Conservation (phyloP, 805 yeast genomes). For the Scheffersomyces stipitis region DNA sequence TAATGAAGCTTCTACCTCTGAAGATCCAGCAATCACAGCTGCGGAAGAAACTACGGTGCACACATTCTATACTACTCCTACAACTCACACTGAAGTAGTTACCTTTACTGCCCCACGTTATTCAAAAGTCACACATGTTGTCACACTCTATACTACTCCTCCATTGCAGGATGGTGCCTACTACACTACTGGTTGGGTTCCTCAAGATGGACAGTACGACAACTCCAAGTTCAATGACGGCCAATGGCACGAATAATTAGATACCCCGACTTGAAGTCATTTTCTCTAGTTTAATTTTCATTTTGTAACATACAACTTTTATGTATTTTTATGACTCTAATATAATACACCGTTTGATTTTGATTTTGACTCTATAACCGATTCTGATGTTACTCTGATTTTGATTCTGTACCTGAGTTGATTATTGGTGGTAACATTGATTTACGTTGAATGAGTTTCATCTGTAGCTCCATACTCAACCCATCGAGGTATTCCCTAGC, state of each 20-base stretch:
- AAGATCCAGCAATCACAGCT: not conserved
- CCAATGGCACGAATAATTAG: not conserved
- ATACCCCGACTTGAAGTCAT: no score
- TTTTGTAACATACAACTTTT: no score
- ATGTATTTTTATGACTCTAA: no score
- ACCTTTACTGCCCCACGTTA: not conserved
- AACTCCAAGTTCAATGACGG: not conserved
- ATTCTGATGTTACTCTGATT: no score
- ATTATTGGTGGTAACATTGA: no score
- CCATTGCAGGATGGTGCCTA: not conserved
- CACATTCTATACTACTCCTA: not conserved
- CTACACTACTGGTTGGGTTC: not conserved
- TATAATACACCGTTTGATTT: no score
- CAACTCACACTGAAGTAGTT: constrained; percentile 1
- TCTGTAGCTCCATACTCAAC: constrained; percentile 25
- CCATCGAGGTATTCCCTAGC: constrained; percentile 35
- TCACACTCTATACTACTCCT: no score
- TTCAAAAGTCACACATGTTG: no score
- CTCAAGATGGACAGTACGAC: not conserved
- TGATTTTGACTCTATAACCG: no score
- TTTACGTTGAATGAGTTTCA: constrained; percentile 7
- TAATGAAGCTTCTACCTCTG: no score
- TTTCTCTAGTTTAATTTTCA: no score
- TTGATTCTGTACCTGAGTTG: no score
- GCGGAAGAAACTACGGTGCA: not conserved